These are phyloP conservation scores for Chalaropsis ovoidea DNA, from an alignment of 2,329 filamentous ascomycete species.

Conservation along the genomic window DNA sequence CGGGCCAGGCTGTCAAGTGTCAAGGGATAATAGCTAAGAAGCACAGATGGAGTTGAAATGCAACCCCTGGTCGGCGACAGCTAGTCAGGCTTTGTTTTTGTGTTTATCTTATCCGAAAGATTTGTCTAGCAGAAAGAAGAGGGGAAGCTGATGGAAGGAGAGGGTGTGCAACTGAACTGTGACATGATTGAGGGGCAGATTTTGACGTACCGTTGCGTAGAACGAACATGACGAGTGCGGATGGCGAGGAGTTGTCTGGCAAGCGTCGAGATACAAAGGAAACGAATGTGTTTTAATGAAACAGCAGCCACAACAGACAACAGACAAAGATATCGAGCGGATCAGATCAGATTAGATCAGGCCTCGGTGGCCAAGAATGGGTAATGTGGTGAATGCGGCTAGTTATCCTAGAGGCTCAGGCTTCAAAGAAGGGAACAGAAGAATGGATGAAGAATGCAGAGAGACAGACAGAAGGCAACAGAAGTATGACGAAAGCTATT, in stretches of 20 bases:
- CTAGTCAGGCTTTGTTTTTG: background rate
- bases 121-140: background rate
- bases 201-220: constrained; percentile 38
- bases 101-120: background rate
- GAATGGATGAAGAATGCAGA: background rate
- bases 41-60: constrained; percentile 11
- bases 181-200: constrained; percentile 23
- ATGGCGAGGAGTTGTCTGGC: background rate
- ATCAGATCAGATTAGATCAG: constrained; percentile 5
- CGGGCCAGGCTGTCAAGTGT: background rate
- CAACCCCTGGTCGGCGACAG: constrained; percentile 5
- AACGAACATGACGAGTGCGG: constrained; percentile 34
- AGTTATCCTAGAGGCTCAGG: background rate
- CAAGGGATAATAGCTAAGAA: background rate
- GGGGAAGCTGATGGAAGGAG: background rate
- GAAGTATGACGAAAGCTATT: background rate
- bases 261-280: background rate
- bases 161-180: background rate
- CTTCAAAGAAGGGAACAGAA: background rate
- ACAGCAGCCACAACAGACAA: background rate
- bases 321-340: background rate
- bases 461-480: constrained; percentile 1
- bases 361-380: background rate
- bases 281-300: constrained; percentile 4
- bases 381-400: background rate